Conservation (phyloP, 1,284 basidiomycete genomes). For the Leccinum pachyderme region DNA sequence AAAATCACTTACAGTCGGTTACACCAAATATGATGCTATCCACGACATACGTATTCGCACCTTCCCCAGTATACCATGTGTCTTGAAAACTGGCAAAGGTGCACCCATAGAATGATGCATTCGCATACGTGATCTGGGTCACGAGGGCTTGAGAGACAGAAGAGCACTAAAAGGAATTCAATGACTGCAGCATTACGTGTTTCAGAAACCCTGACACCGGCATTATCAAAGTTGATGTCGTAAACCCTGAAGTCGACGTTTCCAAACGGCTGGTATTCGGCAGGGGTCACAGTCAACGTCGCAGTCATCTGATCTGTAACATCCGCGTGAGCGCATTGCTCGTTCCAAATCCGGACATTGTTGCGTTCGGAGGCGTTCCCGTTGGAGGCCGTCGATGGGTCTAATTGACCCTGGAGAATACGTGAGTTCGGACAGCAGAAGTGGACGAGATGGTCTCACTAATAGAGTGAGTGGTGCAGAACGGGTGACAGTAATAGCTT, state of each 20-base stretch:
- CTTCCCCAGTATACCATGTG: constrained; percentile 63
- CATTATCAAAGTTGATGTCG: constrained; percentile 67
- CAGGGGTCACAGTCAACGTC: constrained; percentile 51
- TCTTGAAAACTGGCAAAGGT: constrained; percentile 64
- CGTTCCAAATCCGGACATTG: constrained; percentile 53
- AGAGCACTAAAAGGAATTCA: constrained; percentile 39
- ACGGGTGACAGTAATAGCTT: constrained; percentile 57
- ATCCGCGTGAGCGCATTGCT: constrained; percentile 42
- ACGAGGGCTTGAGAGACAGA: constrained; percentile 59
- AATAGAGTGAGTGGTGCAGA: constrained; percentile 54
- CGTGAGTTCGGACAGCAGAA: not conserved
- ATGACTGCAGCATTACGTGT: not conserved
- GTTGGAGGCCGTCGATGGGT: constrained; percentile 23
- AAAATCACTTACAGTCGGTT: constrained; percentile 53
- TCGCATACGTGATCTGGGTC: constrained; percentile 58
- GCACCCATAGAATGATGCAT: constrained; percentile 68
- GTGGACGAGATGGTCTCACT: constrained; percentile 28
- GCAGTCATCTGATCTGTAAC: constrained; percentile 55
- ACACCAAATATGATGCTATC: constrained; percentile 63
- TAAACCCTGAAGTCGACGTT: constrained; percentile 61
- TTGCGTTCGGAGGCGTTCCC: constrained; percentile 42
- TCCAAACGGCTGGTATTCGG: constrained; percentile 51
- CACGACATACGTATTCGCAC: constrained; percentile 57
- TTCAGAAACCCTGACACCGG: constrained; percentile 44
- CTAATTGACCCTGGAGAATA: constrained; percentile 50